These are phyloP conservation scores for Physaria fendleri DNA, from an alignment of 345 rosid species.

Conservation along the genomic window DNA sequence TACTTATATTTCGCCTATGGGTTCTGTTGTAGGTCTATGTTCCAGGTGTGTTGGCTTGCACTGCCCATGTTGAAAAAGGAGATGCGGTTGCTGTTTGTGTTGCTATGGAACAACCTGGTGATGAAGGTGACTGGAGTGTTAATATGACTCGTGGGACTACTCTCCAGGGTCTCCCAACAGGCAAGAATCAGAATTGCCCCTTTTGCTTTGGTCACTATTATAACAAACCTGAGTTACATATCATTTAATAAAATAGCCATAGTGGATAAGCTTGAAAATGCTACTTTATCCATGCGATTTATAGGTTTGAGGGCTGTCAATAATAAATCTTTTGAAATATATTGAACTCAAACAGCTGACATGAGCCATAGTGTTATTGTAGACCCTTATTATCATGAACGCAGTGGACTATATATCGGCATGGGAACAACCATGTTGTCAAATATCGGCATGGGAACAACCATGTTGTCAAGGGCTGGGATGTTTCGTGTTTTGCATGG, in stretches of 20 bases:
- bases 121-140: conserved; percentile 69
- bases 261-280: not conserved
- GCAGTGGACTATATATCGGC: conserved; percentile 82
- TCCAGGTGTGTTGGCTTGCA: conserved; percentile 96
- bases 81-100: conserved; percentile 92
- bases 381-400: conserved; percentile 75
- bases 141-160: conserved; percentile 89
- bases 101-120: conserved; percentile 65
- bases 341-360: conserved; percentile 18
- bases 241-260: not conserved
- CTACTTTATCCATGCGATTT: not conserved
- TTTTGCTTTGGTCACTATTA: not conserved
- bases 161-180: conserved; percentile 70
- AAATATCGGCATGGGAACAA: conserved; percentile 85
- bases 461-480: conserved; percentile 91
- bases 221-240: not conserved
- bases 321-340: not conserved
- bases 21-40: conserved; percentile 65
- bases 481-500: conserved; percentile 78
- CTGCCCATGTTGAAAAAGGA: conserved; percentile 95
- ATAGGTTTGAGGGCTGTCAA: not conserved
- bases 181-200: conserved; percentile 34
- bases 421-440: conserved; percentile 87
- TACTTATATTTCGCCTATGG: conserved; percentile 7
- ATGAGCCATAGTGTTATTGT: conserved; percentile 27